Evolutionary conservation across 2,329 filamentous ascomycete species (phyloP), one percentile per base, ranked within the genome.

Genomic region (Fusarium pilosicola): DNA sequence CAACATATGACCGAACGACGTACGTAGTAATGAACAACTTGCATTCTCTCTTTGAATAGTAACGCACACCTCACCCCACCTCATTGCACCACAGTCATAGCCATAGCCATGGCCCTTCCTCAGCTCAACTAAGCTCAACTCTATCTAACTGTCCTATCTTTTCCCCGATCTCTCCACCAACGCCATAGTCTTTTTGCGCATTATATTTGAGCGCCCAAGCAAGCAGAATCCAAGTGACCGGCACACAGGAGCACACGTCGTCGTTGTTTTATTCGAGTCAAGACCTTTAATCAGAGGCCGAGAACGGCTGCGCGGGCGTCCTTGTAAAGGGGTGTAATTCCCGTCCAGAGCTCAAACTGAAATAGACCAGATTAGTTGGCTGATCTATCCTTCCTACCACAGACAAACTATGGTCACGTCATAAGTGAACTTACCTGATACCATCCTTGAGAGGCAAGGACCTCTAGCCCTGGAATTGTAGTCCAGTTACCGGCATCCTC

Each of bases 391-490:
- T 15, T 44, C 52, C 20, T 20, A 38, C 24, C 14, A 49, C 22
- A 51, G n/a, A 24, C 17, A 32, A 52, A 14, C n/a, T 26, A 26
- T 52, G 54, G 46, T 55, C 38, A 28, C 34, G 39, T 20, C 30
- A 60, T 41, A 34, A 58, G 55, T 36, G 22, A 39, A 85, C 88
- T 79, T 86, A 94, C 92, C 87, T 97, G 96, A 84, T 95, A 93
- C 86, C 89, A 91, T n/a, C 90, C 96, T 83, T 99, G 96, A 10
- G 93, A 94, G 69, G 95, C 91, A 62, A 99, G 86, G 36, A 96
- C 95, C 82, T 99, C 96, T 44, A 98, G 83, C 0, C 96, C 96
- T 13, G 94, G 92, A 71, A 98, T 92, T 5, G 93, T 94, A 63
- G 85, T 88, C 96, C 96, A 99, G 7, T 92, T 92, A 17, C 80